Conservation (phyloP, 306 rosid species). For the Medicago ruthenica region DNA sequence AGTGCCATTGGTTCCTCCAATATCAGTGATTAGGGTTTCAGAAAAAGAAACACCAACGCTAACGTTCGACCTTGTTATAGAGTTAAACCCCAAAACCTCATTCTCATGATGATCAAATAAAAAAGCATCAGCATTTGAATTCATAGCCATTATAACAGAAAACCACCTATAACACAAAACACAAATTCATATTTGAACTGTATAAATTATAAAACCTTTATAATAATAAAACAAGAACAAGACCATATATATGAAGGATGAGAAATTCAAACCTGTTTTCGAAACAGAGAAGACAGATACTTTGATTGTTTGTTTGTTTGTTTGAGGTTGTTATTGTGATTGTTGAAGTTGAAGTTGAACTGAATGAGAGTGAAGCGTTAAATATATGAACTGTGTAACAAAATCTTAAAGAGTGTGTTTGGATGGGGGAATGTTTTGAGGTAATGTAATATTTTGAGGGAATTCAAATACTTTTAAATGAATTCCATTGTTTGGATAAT, state of each 20-base stretch:
- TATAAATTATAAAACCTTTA: not conserved
- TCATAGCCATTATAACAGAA: slow-evolving; percentile 43
- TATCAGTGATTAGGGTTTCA: slow-evolving; percentile 42
- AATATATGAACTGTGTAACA: too few relatives aligned
- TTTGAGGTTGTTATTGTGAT: not conserved
- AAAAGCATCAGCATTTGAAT: slow-evolving; percentile 53
- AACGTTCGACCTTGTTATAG: slow-evolving; percentile 22
- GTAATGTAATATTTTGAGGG: too few relatives aligned
- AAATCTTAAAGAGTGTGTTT: too few relatives aligned
- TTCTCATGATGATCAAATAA: slow-evolving; percentile 46
- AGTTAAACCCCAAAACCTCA: slow-evolving; percentile 42
- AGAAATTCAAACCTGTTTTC: not conserved
- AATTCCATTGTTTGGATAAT: too few relatives aligned
- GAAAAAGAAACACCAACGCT: slow-evolving; percentile 1
- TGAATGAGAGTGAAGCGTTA: too few relatives aligned
- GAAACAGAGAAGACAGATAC: not conserved
- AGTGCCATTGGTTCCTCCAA: slow-evolving; percentile 19
- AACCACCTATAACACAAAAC: slow-evolving; percentile 43
- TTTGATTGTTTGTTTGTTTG: too few relatives aligned
- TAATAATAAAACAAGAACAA: not conserved
- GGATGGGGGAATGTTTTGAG: too few relatives aligned
- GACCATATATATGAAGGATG: not conserved
- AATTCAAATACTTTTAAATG: too few relatives aligned
- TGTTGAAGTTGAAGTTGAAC: too few relatives aligned
- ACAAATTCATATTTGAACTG: not conserved